Conservation (phyloP, 139 green algal genomes). For the Closterium sp. region DNA sequence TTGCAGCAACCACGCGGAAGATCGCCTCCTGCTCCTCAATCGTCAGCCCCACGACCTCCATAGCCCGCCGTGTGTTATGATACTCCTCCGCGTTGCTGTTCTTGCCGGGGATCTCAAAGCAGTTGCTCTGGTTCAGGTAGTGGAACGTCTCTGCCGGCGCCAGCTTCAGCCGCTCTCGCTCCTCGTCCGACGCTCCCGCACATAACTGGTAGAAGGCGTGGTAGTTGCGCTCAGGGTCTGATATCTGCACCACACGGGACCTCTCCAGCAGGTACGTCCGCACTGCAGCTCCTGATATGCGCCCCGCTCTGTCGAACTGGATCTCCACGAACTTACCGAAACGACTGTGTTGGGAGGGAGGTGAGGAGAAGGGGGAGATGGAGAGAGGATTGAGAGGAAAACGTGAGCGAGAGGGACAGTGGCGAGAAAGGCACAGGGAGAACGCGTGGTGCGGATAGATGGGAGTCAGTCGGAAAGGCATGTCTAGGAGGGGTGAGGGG, state of each 20-base stretch:
- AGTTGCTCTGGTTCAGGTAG: slow-evolving; percentile 47
- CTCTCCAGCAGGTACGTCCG: slow-evolving; percentile 95
- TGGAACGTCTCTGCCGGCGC: slow-evolving; percentile 34
- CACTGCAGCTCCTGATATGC: slow-evolving; percentile 56
- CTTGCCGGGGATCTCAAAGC: slow-evolving; percentile 45
- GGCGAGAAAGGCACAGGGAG: background rate
- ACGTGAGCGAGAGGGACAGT: background rate
- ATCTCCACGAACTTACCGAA: slow-evolving; percentile 99
- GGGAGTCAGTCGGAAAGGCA: no score
- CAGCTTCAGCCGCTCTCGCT: slow-evolving; percentile 37
- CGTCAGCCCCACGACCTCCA: slow-evolving; percentile 91
- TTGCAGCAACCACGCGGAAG: slow-evolving; percentile 75
- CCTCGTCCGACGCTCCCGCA: slow-evolving; percentile 70
- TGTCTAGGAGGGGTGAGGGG: no score
- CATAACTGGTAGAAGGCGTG: slow-evolving; percentile 99
- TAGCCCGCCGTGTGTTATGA: slow-evolving; percentile 77
- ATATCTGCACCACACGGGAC: slow-evolving; percentile 85
- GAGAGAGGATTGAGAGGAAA: background rate
- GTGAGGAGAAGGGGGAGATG: background rate
- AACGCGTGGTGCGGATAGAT: no score
- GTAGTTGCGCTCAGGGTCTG: slow-evolving; percentile 96
- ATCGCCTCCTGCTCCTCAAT: slow-evolving; percentile 62
- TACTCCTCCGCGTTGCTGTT: slow-evolving; percentile 48
- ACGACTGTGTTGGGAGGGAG: slow-evolving; percentile 57
- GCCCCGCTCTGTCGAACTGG: slow-evolving; percentile 75